Evolutionary conservation across 225 moss, liverwort and hornwort species (phyloP).

Genomic region (Climacium dendroides): DNA sequence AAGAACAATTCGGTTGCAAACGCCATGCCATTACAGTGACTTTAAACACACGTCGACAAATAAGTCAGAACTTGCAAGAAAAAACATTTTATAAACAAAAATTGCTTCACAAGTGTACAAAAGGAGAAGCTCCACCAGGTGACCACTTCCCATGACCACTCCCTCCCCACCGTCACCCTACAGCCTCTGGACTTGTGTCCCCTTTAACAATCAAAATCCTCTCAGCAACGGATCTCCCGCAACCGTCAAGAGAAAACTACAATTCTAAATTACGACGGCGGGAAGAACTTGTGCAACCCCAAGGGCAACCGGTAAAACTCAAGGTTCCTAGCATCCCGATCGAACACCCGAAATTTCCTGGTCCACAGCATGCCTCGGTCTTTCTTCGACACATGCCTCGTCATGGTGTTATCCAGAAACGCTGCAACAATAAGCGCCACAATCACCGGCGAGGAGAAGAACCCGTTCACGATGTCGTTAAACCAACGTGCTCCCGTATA

Average conservation of each 20-base stretch:
- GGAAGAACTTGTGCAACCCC: constrained; percentile 64
- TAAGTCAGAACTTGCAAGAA: no score
- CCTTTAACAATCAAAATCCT: neutral
- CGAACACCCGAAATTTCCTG: constrained; percentile 43
- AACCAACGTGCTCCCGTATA: constrained; percentile 61
- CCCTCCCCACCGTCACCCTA: neutral
- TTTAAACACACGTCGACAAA: no score
- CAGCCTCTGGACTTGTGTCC: neutral
- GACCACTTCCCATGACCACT: neutral
- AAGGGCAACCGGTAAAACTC: constrained; percentile 77
- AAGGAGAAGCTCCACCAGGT: neutral
- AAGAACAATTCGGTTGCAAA: no score
- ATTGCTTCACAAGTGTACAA: constrained; percentile 4
- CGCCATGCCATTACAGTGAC: no score
- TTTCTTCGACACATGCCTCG: constrained; percentile 54
- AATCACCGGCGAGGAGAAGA: constrained; percentile 62
- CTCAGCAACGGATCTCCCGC: neutral
- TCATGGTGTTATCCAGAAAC: constrained; percentile 55
- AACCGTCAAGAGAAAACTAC: neutral
- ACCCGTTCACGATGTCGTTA: constrained; percentile 72
- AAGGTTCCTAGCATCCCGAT: constrained; percentile 42
- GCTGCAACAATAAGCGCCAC: constrained; percentile 50
- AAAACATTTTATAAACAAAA: neutral
- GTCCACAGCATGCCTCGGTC: constrained; percentile 84
- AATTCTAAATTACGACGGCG: constrained; percentile 5